Percentiles rank a stretch among this genome's conserved stretches.
phyloP scores from a whole-genome alignment of 2,329 filamentous ascomycete species.

The Aspergillus quadricinctus region DNA sequence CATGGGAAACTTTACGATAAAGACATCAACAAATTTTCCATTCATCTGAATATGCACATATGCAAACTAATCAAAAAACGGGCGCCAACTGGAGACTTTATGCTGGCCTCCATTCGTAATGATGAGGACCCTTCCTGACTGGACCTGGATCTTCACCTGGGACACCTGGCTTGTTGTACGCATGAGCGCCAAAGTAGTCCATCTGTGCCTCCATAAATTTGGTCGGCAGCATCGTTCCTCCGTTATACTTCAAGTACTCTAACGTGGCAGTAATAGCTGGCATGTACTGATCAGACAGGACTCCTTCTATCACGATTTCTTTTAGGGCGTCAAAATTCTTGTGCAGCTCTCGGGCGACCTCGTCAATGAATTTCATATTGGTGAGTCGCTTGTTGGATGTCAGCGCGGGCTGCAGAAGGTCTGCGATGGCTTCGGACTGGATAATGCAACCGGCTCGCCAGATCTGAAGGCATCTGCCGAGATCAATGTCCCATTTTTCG shows the following conservation, averaged over 20 bases:
- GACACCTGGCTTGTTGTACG: conserved; percentile 52
- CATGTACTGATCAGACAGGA: conserved; percentile 56
- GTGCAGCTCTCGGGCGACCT: conserved; percentile 52
- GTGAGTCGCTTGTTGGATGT: conserved; percentile 23
- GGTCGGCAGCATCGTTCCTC: conserved; percentile 58
- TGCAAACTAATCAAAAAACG: too few relatives aligned
- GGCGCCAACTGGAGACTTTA: conserved; percentile 5
- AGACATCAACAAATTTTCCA: neutral
- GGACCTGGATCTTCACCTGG: conserved; percentile 51
- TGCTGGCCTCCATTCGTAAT: conserved; percentile 59
- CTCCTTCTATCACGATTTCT: conserved; percentile 50
- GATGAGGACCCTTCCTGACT: conserved; percentile 55
- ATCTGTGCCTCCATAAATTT: conserved; percentile 67
- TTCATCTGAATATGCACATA: neutral
- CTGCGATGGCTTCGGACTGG: conserved; percentile 60
- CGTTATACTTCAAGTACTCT: conserved; percentile 64
- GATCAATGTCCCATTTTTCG: conserved; percentile 53
- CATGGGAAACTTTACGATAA: neutral
- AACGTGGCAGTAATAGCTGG: conserved; percentile 59
- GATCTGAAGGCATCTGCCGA: conserved; percentile 46
- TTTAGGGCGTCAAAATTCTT: conserved; percentile 51
- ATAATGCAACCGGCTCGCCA: conserved; percentile 71
- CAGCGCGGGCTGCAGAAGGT: conserved; percentile 47
- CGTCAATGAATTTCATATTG: conserved; percentile 39
- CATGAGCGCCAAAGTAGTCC: conserved; percentile 66